phyloP scores from a whole-genome alignment of 2,329 filamentous ascomycete species.

The Trichoderma citrinoviride region DNA sequence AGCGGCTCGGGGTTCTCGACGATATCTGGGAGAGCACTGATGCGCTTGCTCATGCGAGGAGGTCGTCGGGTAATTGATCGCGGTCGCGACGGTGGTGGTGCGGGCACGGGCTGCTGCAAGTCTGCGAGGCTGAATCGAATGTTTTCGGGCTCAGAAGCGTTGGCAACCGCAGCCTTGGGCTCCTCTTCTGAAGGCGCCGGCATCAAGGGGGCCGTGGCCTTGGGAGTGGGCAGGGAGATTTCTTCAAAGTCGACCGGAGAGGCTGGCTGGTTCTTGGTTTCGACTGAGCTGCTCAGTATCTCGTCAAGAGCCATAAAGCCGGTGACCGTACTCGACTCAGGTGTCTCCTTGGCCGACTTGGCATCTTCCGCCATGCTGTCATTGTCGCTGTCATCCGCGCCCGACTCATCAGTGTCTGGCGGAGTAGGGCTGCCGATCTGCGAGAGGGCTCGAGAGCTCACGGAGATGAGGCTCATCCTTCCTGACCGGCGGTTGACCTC shows the following conservation, averaged over 20 bases:
- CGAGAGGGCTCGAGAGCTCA: conserved; percentile 29
- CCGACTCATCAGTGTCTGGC: conserved; percentile 52
- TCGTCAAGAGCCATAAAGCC: conserved; percentile 15
- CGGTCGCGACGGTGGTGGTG: conserved; percentile 25
- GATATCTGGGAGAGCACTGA: conserved; percentile 62
- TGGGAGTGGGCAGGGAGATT: conserved; percentile 4
- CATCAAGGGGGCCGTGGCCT: not conserved
- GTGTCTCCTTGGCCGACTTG: not conserved
- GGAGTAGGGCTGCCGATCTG: conserved; percentile 53
- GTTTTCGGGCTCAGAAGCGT: not conserved
- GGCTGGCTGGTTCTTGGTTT: not conserved
- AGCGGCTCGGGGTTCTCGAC: conserved; percentile 60
- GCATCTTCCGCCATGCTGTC: conserved; percentile 19
- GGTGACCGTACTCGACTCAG: not conserved
- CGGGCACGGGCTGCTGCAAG: conserved; percentile 17
- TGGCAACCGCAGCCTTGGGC: not conserved
- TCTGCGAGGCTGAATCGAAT: conserved; percentile 15
- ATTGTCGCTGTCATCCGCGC: conserved; percentile 35
- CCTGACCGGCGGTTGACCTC: conserved; percentile 4
- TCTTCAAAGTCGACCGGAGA: conserved; percentile 3
- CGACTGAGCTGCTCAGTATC: not conserved
- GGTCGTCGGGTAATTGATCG: conserved; percentile 53
- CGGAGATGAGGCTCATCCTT: conserved; percentile 39
- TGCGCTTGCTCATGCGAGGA: conserved; percentile 52
- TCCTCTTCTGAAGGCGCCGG: not conserved